Evolutionary conservation across 495 filamentous ascomycete genomes (phyloP), one percentile per base, ranked within the genome.

Genomic region (Symbiotaphrina buchneri): DNA sequence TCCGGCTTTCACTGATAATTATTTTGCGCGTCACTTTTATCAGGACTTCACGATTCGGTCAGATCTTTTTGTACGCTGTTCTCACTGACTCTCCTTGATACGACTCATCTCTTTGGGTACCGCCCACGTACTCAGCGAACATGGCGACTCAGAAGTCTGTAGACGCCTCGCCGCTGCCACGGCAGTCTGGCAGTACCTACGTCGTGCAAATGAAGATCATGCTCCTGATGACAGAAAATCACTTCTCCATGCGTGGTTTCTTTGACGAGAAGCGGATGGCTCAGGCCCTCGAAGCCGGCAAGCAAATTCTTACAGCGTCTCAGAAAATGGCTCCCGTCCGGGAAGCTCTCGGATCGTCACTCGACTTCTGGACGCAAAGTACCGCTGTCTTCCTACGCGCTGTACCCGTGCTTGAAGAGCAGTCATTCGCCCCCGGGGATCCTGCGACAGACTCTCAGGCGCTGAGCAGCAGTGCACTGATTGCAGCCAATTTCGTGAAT

Each of bases 401-500:
- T 25, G 13, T 13, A 13, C 22, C 22, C 8, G 22, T 8, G 13
- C 22, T 25, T 13, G 22, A 25, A 13, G 8, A 13, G 22, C 22
- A 25, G 22, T 25, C 22, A 8, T 25, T 25, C 22, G 7, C 22
- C 8, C 7, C 8, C 22, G 8, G 8, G 13, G 22, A 25, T 7
- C 13, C 22, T 25, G 22, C 13, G 13, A 25, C 10, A 34, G 22
- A 10, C 20, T 30, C 32, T 19, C 21, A 18, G 56, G 58, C 21
- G 62, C 62, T 0, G 63, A 59, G 2, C 61, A 71, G n/a, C n/a
- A n/a, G n/a, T 4, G 63, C 71, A 19, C 51, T 87, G n/a, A 90
- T 92, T 38, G 70, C 75, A 18, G 67, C 67, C 41, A 78, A 87
- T 43, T 74, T 80, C 38, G 59, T 62, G 13, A 62, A 61, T 5